These are phyloP conservation scores for Colletotrichum sp. DNA, from an alignment of 2,329 filamentous ascomycete species.

Conservation along the genomic window DNA sequence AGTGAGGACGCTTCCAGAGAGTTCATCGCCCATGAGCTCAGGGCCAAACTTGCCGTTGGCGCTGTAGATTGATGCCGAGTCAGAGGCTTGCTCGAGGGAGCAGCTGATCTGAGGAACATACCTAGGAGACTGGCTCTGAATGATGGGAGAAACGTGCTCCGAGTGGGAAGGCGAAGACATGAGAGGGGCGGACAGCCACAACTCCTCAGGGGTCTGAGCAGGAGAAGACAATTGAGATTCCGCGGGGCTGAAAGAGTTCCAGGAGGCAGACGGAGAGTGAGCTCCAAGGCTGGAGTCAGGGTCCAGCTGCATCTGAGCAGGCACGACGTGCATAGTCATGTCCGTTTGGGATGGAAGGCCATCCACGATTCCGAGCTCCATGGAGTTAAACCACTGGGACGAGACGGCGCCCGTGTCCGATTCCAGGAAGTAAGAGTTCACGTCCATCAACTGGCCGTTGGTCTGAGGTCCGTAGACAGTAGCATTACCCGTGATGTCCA, in stretches of 20 bases:
- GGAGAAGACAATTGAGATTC: constrained; percentile 24
- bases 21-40: constrained; percentile 23
- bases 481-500: constrained; percentile 59
- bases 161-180: constrained; percentile 49
- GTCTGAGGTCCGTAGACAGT: constrained; percentile 43
- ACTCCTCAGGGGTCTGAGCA: constrained; percentile 14
- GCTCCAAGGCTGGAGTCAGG: constrained; percentile 54
- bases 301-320: constrained; percentile 59
- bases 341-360: constrained; percentile 48
- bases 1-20: constrained; percentile 21
- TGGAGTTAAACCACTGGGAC: constrained; percentile 54
- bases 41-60: constrained; percentile 39
- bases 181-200: constrained; percentile 36
- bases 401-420: constrained; percentile 50
- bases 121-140: constrained; percentile 58
- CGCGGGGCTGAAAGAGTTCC: constrained; percentile 31
- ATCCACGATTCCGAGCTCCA: constrained; percentile 50
- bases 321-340: constrained; percentile 58
- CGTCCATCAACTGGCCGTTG: constrained; percentile 46
- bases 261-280: constrained; percentile 56
- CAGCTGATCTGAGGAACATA: constrained; percentile 42
- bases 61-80: constrained; percentile 34
- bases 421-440: constrained; percentile 58
- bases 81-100: constrained; percentile 29
- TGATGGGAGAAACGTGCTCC: constrained; percentile 53